Base-by-base conservation (phyloP, 805 yeast species). In the Kuraishia piskuri region DNA sequence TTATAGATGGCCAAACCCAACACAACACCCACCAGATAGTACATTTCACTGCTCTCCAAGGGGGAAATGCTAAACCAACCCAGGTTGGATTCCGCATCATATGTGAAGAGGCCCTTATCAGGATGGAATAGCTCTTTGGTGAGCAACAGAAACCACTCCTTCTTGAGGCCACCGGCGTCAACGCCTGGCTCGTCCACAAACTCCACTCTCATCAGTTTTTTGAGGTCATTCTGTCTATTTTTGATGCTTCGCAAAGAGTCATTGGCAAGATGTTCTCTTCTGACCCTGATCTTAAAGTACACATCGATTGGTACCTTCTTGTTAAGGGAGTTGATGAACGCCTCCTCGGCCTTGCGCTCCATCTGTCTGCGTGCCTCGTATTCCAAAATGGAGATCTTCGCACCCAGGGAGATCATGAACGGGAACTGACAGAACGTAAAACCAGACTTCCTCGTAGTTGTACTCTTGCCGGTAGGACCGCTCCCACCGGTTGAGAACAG, bases 141-240 rank as follows among this genome's bases (percentile, higher is more conserved):
- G 45, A 94, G 70, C 45, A 91, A 68, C 50, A 82, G 72, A 66
- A 94, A 91, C 99, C 99, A 92, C 63, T 92, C 99, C 63, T 90
- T 91, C 61, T 86, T 82, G 55, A 92, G 74, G 0, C 99, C 99
- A 1, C 99, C 98, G 0, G 90, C 97, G 70, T 92, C 99, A 22
- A 92, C 79, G 0, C 98, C 99, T 0, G 91, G 95, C 63, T 92
- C 99, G 55, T 84, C 84, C 3, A 85, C 70, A 65, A 94, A 92
- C 60, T 88, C 91, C 8, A 94, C 85, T 56, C 82, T 77, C 26
- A 92, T 68, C 1, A 89, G 79, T 62, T 91, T 90, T 60, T 86
- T 82, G 54, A 90, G 72, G 61, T 88, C 88, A 10, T 66, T 65
- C 46, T 72, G 75, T 59, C 81, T 81, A 2, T 73, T 67, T 59